phyloP scores from a whole-genome alignment of 2,329 filamentous ascomycete genomes.

The Fusarium virguliforme region DNA sequence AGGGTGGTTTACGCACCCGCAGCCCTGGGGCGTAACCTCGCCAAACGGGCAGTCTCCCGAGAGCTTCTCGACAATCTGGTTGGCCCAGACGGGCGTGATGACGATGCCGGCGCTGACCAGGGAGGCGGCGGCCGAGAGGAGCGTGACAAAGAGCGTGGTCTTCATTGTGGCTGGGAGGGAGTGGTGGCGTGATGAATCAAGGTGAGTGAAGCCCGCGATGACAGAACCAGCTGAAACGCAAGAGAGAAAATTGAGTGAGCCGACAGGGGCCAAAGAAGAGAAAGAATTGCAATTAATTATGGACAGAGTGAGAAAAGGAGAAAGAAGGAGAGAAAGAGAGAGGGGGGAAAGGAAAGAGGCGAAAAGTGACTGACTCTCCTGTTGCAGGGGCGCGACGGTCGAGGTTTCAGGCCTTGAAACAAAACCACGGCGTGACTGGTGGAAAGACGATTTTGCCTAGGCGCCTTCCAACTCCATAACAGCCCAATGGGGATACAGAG shows the following conservation, averaged over 20 bases:
- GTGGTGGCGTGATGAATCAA: constrained; percentile 30
- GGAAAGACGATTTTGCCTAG: constrained; percentile 15
- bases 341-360: constrained; percentile 14
- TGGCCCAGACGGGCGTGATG: constrained; percentile 66
- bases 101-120: constrained; percentile 69
- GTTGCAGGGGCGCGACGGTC: constrained; percentile 46
- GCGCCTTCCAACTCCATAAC: not conserved
- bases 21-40: constrained; percentile 70
- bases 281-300: constrained; percentile 35
- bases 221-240: constrained; percentile 44
- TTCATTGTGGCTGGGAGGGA: constrained; percentile 49
- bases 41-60: constrained; percentile 71
- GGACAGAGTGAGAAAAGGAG: constrained; percentile 9
- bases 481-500: not conserved
- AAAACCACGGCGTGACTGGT: constrained; percentile 39
- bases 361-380: constrained; percentile 30
- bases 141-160: constrained; percentile 51
- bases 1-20: constrained; percentile 64
- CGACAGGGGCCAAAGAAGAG: constrained; percentile 26
- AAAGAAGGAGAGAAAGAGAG: constrained; percentile 17
- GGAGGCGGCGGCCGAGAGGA: constrained; percentile 63
- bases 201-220: constrained; percentile 22
- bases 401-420: constrained; percentile 51
- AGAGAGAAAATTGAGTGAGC: constrained; percentile 19
- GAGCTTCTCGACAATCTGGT: constrained; percentile 68